phyloP scores from a whole-genome alignment of 306 rosid species.

The Castanospermum australe region DNA sequence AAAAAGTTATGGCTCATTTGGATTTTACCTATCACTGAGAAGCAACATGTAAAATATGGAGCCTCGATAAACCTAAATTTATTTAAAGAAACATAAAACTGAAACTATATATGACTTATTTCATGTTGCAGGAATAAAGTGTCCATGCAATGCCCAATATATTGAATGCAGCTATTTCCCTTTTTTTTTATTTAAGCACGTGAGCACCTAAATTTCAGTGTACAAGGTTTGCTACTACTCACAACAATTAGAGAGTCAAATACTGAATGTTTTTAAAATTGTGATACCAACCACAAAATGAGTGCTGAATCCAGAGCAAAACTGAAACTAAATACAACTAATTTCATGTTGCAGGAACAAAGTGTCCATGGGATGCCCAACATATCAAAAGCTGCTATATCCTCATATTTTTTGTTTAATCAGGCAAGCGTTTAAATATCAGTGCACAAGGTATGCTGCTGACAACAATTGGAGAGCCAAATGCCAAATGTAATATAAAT shows the following conservation, averaged over 20 bases:
- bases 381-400: background rate
- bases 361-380: background rate
- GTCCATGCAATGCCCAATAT: background rate
- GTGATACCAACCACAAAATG: background rate
- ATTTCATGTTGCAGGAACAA: background rate
- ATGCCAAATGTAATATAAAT: background rate
- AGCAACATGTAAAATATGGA: background rate
- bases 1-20: background rate
- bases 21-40: background rate
- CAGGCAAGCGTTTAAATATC: background rate
- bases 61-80: background rate
- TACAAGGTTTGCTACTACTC: background rate
- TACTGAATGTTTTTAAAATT: background rate
- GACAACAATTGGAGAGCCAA: conserved; percentile 13
- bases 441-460: background rate
- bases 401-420: background rate
- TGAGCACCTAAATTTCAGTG: background rate
- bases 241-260: background rate
- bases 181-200: background rate
- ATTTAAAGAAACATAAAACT: conserved; percentile 1
- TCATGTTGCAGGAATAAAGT: background rate
- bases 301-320: background rate
- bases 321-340: background rate
- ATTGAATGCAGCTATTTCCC: background rate
- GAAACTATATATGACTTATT: background rate